Evolutionary conservation across 257 asterid genomes (phyloP).

Genomic region (Forsythia viridissima): DNA sequence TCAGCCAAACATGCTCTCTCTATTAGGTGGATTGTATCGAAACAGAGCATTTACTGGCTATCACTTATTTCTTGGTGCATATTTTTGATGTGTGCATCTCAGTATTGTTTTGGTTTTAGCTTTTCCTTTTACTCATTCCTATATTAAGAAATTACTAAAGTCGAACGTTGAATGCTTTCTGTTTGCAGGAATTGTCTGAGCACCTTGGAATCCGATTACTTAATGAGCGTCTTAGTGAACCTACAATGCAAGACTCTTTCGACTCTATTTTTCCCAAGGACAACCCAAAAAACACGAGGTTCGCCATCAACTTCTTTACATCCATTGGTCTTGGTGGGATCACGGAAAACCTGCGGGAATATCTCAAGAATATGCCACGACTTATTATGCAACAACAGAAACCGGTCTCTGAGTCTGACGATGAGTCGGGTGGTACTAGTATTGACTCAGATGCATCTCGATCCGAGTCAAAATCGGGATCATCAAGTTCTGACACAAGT

Average conservation of each 20-base stretch:
- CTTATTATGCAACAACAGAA: slow-evolving; percentile 89
- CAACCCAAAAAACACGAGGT: slow-evolving; percentile 78
- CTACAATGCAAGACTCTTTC: slow-evolving; percentile 75
- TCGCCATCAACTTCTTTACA: slow-evolving; percentile 85
- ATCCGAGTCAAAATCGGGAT: slow-evolving; percentile 34
- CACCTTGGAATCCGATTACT: slow-evolving; percentile 84
- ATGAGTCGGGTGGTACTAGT: slow-evolving; percentile 45
- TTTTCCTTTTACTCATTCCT: background rate
- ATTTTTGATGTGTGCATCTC: background rate
- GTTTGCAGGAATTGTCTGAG: slow-evolving; percentile 72
- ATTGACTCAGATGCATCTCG: slow-evolving; percentile 46
- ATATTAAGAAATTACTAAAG: background rate
- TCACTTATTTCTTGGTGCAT: background rate
- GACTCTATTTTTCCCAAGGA: slow-evolving; percentile 84
- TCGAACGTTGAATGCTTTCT: background rate
- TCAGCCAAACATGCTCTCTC: background rate
- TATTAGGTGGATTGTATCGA: slow-evolving; percentile 2
- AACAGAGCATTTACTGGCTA: background rate
- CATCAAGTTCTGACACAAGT: slow-evolving; percentile 47
- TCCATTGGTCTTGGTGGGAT: slow-evolving; percentile 92
- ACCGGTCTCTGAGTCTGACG: slow-evolving; percentile 54
- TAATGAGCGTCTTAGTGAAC: slow-evolving; percentile 76
- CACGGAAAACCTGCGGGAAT: slow-evolving; percentile 77
- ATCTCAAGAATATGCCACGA: slow-evolving; percentile 90
- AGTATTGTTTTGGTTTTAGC: slow-evolving; percentile 7